A percentile compares a stretch with the other conserved stretches of the same genome.
Conservation (phyloP, 164 flowering plant genomes). For the Vitis labrusca region DNA sequence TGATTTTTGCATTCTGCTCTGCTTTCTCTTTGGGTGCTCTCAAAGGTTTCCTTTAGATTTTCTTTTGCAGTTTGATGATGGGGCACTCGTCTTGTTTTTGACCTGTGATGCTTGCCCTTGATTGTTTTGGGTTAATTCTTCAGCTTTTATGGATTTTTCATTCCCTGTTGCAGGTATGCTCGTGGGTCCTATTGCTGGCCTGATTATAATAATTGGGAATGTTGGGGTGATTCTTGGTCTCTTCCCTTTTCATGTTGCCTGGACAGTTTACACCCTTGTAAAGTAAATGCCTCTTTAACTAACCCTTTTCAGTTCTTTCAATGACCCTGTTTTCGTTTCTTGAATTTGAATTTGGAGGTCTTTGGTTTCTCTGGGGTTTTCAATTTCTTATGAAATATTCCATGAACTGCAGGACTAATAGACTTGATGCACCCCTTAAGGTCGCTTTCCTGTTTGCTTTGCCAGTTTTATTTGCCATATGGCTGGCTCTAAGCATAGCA, state of each 20-base stretch:
- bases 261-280: constrained; percentile 71
- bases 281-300: constrained; percentile 36
- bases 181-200: constrained; percentile 82
- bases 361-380: not conserved
- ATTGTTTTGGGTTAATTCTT: not conserved
- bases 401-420: constrained; percentile 54
- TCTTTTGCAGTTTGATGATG: not conserved
- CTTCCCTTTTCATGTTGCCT: constrained; percentile 79
- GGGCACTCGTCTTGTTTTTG: not conserved
- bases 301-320: not conserved
- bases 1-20: constrained; percentile 64
- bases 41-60: constrained; percentile 49
- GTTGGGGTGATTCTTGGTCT: constrained; percentile 69
- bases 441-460: constrained; percentile 62
- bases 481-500: constrained; percentile 76
- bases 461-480: constrained; percentile 67
- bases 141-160: not conserved
- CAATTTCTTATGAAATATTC: not conserved
- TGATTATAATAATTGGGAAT: constrained; percentile 68
- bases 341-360: not conserved
- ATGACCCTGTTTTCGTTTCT: not conserved
- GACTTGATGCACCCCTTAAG: constrained; percentile 70
- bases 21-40: constrained; percentile 76
- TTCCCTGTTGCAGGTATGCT: constrained; percentile 50
- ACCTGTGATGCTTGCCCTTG: not conserved